Evolutionary conservation across 2,329 filamentous ascomycete species (phyloP).

Genomic region (Xylaria sp.): DNA sequence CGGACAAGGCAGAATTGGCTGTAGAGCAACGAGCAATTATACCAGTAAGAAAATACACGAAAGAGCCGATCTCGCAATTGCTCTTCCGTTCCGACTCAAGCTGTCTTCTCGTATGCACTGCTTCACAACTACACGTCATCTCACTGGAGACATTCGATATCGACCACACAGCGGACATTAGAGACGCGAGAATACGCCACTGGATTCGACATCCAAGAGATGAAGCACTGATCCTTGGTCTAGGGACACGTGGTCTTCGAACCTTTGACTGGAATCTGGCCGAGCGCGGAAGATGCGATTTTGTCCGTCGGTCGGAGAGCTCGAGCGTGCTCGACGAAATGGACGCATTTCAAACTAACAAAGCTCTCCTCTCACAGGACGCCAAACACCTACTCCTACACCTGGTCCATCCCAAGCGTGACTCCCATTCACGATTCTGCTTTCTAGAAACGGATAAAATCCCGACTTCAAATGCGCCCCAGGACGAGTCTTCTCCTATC

Average conservation of each 20-base stretch:
- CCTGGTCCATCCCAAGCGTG: background rate
- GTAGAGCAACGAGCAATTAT: background rate
- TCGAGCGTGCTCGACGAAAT: background rate
- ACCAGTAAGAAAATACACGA: background rate
- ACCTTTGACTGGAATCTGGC: background rate
- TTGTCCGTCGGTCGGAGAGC: background rate
- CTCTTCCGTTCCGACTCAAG: background rate
- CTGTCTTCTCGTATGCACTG: background rate
- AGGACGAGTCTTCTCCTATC: background rate
- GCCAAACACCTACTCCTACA: background rate
- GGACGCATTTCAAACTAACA: background rate
- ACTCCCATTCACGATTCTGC: background rate
- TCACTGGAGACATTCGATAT: background rate
- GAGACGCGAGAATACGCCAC: background rate
- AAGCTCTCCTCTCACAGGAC: background rate
- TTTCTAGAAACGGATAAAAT: background rate
- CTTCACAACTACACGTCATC: background rate
- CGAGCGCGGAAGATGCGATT: background rate
- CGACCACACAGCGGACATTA: background rate
- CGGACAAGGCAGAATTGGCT: background rate
- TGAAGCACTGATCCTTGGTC: background rate
- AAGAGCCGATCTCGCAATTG: background rate
- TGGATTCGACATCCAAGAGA: background rate
- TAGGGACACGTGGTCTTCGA: background rate
- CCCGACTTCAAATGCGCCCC: background rate